Conservation (phyloP, 305 asterid genomes). For the Fraxinus sp. region DNA sequence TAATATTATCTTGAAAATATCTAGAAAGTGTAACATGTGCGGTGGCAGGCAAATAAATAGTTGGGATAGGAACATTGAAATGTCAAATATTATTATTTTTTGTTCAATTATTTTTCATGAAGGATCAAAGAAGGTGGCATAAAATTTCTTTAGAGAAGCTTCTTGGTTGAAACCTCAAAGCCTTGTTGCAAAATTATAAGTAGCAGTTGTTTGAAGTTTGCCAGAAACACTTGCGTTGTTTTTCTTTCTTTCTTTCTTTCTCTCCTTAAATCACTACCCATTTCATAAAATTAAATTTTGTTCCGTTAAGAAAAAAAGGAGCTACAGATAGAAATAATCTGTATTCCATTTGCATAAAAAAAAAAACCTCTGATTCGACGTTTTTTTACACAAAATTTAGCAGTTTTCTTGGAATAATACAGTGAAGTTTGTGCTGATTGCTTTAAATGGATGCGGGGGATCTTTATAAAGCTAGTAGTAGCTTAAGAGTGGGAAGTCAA, state of each 20-base stretch:
- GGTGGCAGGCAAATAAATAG: neutral
- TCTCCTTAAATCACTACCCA: neutral
- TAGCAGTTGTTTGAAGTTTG: neutral
- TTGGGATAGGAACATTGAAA: neutral
- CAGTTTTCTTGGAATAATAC: neutral
- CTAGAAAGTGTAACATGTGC: neutral
- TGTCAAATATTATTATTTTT: neutral
- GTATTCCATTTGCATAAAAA: neutral
- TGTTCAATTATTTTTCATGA: neutral
- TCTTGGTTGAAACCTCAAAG: neutral
- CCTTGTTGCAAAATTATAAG: neutral
- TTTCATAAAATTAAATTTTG: neutral
- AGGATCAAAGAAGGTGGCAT: neutral
- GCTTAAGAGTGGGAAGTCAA: constrained; percentile 27
- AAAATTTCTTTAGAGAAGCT: neutral
- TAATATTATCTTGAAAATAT: neutral
- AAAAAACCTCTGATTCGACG: too few relatives aligned
- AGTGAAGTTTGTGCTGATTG: neutral
- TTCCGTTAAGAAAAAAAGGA: neutral
- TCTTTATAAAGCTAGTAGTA: constrained; percentile 32
- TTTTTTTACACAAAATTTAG: neutral
- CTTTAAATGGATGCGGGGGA: constrained; percentile 42
- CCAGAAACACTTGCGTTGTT: neutral
- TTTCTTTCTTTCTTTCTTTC: neutral
- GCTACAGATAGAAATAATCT: neutral